These are phyloP conservation scores for Barnettozyma sucrosica DNA, from an alignment of 805 yeast species.

Conservation along the genomic window DNA sequence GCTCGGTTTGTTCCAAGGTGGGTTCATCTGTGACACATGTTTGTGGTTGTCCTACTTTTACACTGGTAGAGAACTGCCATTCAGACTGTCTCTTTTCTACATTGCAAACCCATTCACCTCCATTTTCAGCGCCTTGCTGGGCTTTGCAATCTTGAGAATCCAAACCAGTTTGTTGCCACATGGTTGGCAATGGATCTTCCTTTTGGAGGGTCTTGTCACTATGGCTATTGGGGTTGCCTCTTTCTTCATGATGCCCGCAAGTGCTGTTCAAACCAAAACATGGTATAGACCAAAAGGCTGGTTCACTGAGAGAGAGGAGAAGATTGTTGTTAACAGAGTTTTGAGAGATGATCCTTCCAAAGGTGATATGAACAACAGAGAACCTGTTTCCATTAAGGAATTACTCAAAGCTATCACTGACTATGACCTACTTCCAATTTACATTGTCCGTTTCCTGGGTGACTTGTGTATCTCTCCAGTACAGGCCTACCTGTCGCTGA, in stretches of 20 bases:
- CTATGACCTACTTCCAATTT: slow-evolving; percentile 54
- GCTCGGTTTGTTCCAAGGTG: slow-evolving; percentile 56
- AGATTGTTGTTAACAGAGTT: slow-evolving; percentile 52
- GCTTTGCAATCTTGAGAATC: slow-evolving; percentile 49
- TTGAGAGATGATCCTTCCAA: slow-evolving; percentile 59
- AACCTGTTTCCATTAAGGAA: slow-evolving; percentile 37
- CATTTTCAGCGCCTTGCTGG: slow-evolving; percentile 42
- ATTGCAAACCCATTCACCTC: slow-evolving; percentile 45
- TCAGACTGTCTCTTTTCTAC: slow-evolving; percentile 58
- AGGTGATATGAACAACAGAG: slow-evolving; percentile 62
- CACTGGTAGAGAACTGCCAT: slow-evolving; percentile 51
- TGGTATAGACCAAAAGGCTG: slow-evolving; percentile 47
- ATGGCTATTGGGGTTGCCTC: slow-evolving; percentile 44
- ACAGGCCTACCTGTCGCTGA: slow-evolving; percentile 40
- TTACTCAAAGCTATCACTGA: slow-evolving; percentile 40
- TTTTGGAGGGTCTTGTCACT: slow-evolving; percentile 58
- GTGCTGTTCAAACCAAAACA: slow-evolving; percentile 47
- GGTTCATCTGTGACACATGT: slow-evolving; percentile 58
- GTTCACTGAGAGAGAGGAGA: slow-evolving; percentile 49
- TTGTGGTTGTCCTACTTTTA: slow-evolving; percentile 67
- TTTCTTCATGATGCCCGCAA: slow-evolving; percentile 49
- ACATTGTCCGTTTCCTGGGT: slow-evolving; percentile 39
- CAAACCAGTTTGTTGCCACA: slow-evolving; percentile 38
- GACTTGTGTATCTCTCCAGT: slow-evolving; percentile 30
- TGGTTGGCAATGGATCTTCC: slow-evolving; percentile 66